Percentiles rank a stretch among this genome's conserved stretches.
These are phyloP conservation scores for Ceratocystis alfenasii DNA, from an alignment of 2,329 filamentous ascomycete genomes.

Conservation along the genomic window DNA sequence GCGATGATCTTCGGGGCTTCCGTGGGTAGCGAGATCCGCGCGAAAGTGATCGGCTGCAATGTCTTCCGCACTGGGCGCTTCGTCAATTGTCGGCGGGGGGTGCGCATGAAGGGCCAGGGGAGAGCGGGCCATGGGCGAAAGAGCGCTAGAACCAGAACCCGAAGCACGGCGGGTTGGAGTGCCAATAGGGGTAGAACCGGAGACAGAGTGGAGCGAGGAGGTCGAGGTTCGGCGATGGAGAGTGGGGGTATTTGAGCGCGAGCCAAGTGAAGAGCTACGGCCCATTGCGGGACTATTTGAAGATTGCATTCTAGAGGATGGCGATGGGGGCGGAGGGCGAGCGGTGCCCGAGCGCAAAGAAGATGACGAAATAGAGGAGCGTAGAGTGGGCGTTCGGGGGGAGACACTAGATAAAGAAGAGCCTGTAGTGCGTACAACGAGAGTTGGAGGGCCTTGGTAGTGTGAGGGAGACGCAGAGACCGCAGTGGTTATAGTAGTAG, in stretches of 20 bases:
- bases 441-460: not conserved
- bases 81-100: slow-evolving; percentile 27
- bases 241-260: slow-evolving; percentile 39
- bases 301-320: slow-evolving; percentile 30
- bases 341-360: slow-evolving; percentile 30
- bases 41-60: slow-evolving; percentile 58
- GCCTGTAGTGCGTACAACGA: slow-evolving; percentile 4
- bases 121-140: slow-evolving; percentile 35
- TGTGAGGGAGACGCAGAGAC: slow-evolving; percentile 23
- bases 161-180: slow-evolving; percentile 16
- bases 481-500: not conserved
- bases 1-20: slow-evolving; percentile 34
- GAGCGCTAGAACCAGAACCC: slow-evolving; percentile 34
- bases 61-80: slow-evolving; percentile 37
- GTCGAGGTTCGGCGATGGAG: slow-evolving; percentile 46
- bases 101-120: slow-evolving; percentile 26
- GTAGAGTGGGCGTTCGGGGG: slow-evolving; percentile 15
- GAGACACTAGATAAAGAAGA: slow-evolving; percentile 9
- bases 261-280: slow-evolving; percentile 28
- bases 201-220: slow-evolving; percentile 44
- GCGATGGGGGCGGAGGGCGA: slow-evolving; percentile 31
- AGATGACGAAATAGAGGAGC: slow-evolving; percentile 17
- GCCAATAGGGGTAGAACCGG: slow-evolving; percentile 26
- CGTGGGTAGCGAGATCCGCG: slow-evolving; percentile 55
- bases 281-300: slow-evolving; percentile 34